These are phyloP conservation scores for Casuarina equisetifolia DNA, from an alignment of 306 rosid genomes.

Conservation along the genomic window DNA sequence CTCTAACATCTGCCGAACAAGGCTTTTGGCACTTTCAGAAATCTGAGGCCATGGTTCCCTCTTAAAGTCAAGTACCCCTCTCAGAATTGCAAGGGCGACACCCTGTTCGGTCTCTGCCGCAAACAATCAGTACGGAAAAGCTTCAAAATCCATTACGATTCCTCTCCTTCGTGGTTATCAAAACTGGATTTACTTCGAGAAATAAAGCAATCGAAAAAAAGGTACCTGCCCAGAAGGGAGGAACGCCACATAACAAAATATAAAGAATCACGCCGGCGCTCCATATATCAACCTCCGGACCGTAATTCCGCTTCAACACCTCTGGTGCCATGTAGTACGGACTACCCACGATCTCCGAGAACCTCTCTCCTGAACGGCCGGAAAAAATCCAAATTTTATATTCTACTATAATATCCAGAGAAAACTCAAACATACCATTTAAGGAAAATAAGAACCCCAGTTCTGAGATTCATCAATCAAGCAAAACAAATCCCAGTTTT, in stretches of 20 bases:
- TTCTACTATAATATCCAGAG: background rate
- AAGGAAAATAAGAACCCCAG: background rate
- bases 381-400: background rate
- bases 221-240: slow-evolving; percentile 92
- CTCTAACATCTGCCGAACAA: slow-evolving; percentile 89
- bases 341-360: slow-evolving; percentile 88
- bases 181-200: slow-evolving; percentile 1
- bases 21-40: slow-evolving; percentile 93
- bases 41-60: slow-evolving; percentile 99
- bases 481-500: background rate
- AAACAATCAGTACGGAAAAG: slow-evolving; percentile 16
- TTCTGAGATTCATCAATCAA: background rate
- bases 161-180: slow-evolving; percentile 11
- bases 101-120: slow-evolving; percentile 85
- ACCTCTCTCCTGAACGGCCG: slow-evolving; percentile 55
- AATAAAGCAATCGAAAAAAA: background rate
- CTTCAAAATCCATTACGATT: slow-evolving; percentile 11
- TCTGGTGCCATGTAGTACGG: slow-evolving; percentile 94
- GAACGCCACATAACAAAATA: slow-evolving; percentile 82
- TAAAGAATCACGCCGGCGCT: slow-evolving; percentile 88
- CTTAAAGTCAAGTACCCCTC: slow-evolving; percentile 94
- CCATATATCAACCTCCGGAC: slow-evolving; percentile 88
- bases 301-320: slow-evolving; percentile 79
- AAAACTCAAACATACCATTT: background rate
- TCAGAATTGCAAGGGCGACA: slow-evolving; percentile 92